Base-by-base conservation (phyloP, 257 asterid genomes). In the Nicotiana attenuata region DNA sequence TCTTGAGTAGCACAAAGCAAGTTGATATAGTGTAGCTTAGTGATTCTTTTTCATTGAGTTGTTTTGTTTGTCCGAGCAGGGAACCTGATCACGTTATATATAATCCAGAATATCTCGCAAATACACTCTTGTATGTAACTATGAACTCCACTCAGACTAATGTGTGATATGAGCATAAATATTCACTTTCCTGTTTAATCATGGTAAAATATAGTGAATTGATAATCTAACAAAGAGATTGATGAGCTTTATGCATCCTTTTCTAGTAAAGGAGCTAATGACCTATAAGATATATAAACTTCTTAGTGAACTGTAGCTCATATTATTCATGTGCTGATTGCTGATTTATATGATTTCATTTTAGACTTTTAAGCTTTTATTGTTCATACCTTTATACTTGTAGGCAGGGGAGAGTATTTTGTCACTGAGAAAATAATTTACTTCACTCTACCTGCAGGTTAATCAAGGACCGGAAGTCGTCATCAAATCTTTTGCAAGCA, bases 381-480 rank as follows among this genome's bases (percentile, higher is more conserved):
- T 41, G 10, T 7, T 41, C 47, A 41, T 41, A 41, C 47, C 10
- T 41, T 41, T 41, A 41, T 41, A 41, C 47, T 41, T 41, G 2
- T 41, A 41, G 5, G 56, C 77, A 68, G 11, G 16, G 77, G 77
- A 35, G 77, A 8, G 20, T 41, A 41, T 69, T 69, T 20, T 41
- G 57, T 41, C 33, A 5, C 13, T 69, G 59, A 5, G 7, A 78
- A 33, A 57, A 57, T 80, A 24, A 80, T 80, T 31, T 41, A 41
- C 50, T 64, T 47, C 24, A 5, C 19, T 80, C 10, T 80, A 80
- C 29, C 6, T 59, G 56, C 66, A 80, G 86, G 65, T 85, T 20
- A 33, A 33, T 53, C 81, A 26, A 26, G 26, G 52, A 76, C 26
- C 0, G 3, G 57, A 26, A 59, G 45, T 65, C 13, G 6, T 83